These are phyloP conservation scores for Penicillium concentricum DNA, from an alignment of 2,329 filamentous ascomycete genomes.

Conservation along the genomic window DNA sequence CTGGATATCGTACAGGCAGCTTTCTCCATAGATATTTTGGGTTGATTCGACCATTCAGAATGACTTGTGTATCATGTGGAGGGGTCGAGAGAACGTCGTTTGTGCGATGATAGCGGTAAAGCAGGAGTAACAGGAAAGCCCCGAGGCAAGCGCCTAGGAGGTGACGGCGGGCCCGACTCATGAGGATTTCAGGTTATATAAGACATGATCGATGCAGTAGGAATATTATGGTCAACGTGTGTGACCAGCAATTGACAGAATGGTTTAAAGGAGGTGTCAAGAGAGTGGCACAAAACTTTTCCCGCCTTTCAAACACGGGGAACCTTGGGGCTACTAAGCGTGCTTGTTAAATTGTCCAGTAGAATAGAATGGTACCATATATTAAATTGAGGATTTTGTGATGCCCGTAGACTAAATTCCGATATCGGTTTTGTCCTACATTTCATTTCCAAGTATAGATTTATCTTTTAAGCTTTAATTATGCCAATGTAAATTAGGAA, in stretches of 20 bases:
- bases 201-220: slow-evolving; percentile 3
- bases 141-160: slow-evolving; percentile 10
- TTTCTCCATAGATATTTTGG: slow-evolving; percentile 7
- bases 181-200: neutral
- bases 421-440: too few relatives aligned
- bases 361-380: too few relatives aligned
- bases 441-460: too few relatives aligned
- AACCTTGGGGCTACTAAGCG: neutral
- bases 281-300: neutral
- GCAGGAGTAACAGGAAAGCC: slow-evolving; percentile 6
- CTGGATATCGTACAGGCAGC: slow-evolving; percentile 13
- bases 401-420: too few relatives aligned
- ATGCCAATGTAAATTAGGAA: too few relatives aligned
- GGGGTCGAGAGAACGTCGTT: neutral
- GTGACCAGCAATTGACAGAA: neutral
- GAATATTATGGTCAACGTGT: neutral
- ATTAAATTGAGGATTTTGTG: too few relatives aligned
- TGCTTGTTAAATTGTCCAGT: too few relatives aligned
- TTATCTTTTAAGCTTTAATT: too few relatives aligned
- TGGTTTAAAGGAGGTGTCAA: neutral
- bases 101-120: slow-evolving; percentile 42
- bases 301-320: neutral
- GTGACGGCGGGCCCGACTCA: slow-evolving; percentile 18
- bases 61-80: neutral
- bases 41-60: neutral